Conservation (phyloP, 2,329 filamentous ascomycete species). For the Colletotrichum agaves region DNA sequence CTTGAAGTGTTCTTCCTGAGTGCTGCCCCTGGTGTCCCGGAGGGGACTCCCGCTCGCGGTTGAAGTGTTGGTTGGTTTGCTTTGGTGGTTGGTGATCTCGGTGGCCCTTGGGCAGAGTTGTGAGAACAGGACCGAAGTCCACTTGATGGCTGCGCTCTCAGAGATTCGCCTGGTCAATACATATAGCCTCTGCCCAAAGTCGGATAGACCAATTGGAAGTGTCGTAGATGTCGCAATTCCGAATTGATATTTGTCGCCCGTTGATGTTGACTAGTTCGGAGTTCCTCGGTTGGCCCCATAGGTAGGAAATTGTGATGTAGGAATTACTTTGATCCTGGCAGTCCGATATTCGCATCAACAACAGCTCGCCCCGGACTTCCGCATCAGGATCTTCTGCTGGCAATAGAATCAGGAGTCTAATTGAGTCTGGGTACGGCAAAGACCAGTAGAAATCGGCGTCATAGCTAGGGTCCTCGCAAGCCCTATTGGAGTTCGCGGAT, state of each 20-base stretch:
- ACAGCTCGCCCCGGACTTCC: background rate
- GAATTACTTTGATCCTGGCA: background rate
- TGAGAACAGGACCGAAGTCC: background rate
- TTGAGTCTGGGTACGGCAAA: background rate
- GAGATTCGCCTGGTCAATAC: background rate
- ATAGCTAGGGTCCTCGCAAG: too few relatives aligned
- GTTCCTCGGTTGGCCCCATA: background rate
- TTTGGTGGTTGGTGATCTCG: background rate
- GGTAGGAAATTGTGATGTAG: background rate
- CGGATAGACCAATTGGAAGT: background rate
- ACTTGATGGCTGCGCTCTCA: slow-evolving; percentile 1
- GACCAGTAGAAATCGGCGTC: background rate
- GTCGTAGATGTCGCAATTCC: background rate
- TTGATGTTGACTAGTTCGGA: background rate
- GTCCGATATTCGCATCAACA: background rate
- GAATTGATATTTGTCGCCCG: background rate
- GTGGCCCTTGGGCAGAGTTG: too few relatives aligned
- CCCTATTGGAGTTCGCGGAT: too few relatives aligned
- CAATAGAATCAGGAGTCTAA: background rate
- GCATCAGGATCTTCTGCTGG: background rate
- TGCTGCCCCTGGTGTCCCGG: too few relatives aligned
- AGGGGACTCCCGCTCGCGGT: too few relatives aligned
- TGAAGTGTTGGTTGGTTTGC: too few relatives aligned
- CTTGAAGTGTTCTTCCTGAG: too few relatives aligned
- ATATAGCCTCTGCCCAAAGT: slow-evolving; percentile 2